phyloP scores from a whole-genome alignment of 306 rosid genomes.

The Lotus japonicus region DNA sequence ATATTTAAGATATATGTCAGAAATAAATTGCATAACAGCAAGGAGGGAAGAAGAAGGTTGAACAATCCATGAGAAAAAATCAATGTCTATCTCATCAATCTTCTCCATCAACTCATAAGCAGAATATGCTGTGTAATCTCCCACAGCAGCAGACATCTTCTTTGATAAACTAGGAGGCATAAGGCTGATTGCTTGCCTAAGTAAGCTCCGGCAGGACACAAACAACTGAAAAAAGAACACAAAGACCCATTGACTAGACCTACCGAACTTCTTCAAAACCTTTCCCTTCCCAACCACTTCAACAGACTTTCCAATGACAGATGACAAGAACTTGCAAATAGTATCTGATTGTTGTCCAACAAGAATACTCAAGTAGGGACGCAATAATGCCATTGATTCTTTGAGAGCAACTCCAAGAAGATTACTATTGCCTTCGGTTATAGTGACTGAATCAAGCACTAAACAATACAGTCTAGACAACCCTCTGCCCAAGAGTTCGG shows the following conservation, averaged over 20 bases:
- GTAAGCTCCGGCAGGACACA: slow-evolving; percentile 64
- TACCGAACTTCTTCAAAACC: slow-evolving; percentile 38
- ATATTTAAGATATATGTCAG: slow-evolving; percentile 40
- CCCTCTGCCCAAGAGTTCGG: slow-evolving; percentile 71
- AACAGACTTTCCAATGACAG: slow-evolving; percentile 37
- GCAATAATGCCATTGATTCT: slow-evolving; percentile 42
- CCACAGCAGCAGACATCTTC: slow-evolving; percentile 56
- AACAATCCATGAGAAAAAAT: slow-evolving; percentile 68
- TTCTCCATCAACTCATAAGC: slow-evolving; percentile 66
- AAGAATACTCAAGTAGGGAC: slow-evolving; percentile 62
- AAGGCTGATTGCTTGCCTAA: slow-evolving; percentile 61
- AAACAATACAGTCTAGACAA: slow-evolving; percentile 67
- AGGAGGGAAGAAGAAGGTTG: slow-evolving; percentile 72
- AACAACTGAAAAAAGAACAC: slow-evolving; percentile 69
- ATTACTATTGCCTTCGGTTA: slow-evolving; percentile 65
- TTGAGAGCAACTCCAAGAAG: slow-evolving; percentile 56
- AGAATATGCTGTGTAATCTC: slow-evolving; percentile 53
- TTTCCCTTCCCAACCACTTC: slow-evolving; percentile 34
- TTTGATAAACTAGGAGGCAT: slow-evolving; percentile 63
- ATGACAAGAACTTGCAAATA: slow-evolving; percentile 44
- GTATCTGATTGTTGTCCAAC: slow-evolving; percentile 53
- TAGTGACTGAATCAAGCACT: slow-evolving; percentile 57
- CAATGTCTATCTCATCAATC: slow-evolving; percentile 53
- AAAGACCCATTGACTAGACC: slow-evolving; percentile 63
- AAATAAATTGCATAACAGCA: slow-evolving; percentile 50